Evolutionary conservation across 805 yeast species (phyloP), one percentile per base, ranked within the genome.

Genomic region (Zygosaccharomyces rouxii): DNA sequence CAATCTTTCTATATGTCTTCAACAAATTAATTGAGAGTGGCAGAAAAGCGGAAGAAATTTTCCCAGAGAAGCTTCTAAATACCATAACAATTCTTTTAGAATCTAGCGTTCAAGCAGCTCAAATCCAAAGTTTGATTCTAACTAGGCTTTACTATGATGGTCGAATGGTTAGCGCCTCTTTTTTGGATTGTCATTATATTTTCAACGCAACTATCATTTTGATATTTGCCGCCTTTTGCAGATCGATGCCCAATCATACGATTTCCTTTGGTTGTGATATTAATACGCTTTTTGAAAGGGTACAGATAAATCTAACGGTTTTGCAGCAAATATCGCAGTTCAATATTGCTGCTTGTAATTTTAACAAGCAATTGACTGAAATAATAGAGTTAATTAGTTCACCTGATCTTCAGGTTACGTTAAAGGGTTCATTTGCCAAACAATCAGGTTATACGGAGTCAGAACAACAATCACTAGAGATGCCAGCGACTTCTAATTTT

Each of bases 1-100:
- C 59, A 5, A 57, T 54, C 10, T 35, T 56, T 30, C 44, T 56
- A 18, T 56, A 50, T 29, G 56, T 56, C n/a, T 54, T 56, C 51
- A 54, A 54, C 42, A 54, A 44, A 35, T 35, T 52, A 19, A 21
- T 47, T 16, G 38, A 42, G 22, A 46, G 35, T 25, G 50, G 45
- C 1, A 48, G 37, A n/a, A 39, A 28, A n/a, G 39, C 46, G 7
- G 53, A 43, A 22, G 46, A 47, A 22, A n/a, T 52, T 5, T 51
- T 51, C 26, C 44, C 53, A 13, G 11, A 42, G 14, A 43, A 51
- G 18, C 42, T 44, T 13, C 38, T 46, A 16, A 44, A 41, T 13
- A 43, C 50, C n/a, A 51, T 54, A 19, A 39, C 40, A 30, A 49
- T 48, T 10, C 50, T 56, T 19, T 38, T 56, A 10, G 57, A 54